Percentiles rank a stretch among this genome's conserved stretches.
Evolutionary conservation across 2,329 filamentous ascomycete species (phyloP).

Genomic region (Stachybotrys echinatus): DNA sequence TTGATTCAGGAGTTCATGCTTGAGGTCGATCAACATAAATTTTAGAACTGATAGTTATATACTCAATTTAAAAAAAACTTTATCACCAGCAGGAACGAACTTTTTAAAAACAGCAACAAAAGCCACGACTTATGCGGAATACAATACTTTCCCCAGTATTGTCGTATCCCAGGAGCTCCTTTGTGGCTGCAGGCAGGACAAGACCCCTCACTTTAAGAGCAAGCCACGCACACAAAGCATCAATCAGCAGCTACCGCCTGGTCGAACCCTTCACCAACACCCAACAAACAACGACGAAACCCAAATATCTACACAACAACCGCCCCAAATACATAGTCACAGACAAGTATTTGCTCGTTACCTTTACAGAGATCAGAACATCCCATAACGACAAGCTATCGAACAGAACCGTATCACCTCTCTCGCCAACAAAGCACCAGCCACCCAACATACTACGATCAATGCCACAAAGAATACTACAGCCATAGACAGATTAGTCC

Average conservation of each 20-base stretch:
- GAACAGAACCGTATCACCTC: constrained; percentile 3
- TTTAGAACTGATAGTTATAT: not conserved
- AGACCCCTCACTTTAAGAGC: constrained; percentile 1
- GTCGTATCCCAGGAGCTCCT: constrained; percentile 1
- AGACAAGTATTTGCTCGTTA: constrained; percentile 1
- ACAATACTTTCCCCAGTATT: constrained; percentile 1
- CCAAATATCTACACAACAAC: not conserved
- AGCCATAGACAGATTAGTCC: constrained; percentile 1
- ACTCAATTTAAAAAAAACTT: constrained; percentile 2
- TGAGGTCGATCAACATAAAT: no score
- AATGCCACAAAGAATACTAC: not conserved
- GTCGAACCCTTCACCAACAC: not conserved
- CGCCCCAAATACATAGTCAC: constrained; percentile 1
- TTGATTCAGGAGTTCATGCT: no score
- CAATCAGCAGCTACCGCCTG: not conserved
- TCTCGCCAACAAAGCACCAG: constrained; percentile 2
- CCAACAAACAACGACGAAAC: not conserved
- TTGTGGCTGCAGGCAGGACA: constrained; percentile 1
- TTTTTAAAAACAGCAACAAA: constrained; percentile 1
- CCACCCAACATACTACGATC: constrained; percentile 1
- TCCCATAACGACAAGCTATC: constrained; percentile 1
- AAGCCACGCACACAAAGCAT: not conserved
- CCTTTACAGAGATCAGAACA: not conserved
- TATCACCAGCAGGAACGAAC: not conserved
- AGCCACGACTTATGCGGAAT: not conserved